phyloP scores from a whole-genome alignment of 768 basidiomycete species.

The Suillus decipiens region DNA sequence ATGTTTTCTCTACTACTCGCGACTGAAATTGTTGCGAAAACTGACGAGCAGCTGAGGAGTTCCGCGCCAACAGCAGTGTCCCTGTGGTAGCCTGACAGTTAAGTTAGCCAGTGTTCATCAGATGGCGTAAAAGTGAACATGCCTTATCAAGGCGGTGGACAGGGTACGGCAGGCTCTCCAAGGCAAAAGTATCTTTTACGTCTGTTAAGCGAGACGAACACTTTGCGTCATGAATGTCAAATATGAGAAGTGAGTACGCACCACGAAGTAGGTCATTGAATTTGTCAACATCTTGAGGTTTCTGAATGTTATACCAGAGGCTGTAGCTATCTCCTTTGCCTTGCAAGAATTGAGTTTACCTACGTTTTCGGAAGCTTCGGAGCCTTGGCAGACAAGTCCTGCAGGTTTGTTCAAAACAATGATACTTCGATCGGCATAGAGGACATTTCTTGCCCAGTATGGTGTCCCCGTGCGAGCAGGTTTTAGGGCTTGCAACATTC shows the following conservation, averaged over 20 bases:
- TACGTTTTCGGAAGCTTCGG: conserved; percentile 20
- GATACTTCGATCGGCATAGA: conserved; percentile 57
- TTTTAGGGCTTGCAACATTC: conserved; percentile 7
- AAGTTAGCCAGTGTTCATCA: conserved; percentile 4
- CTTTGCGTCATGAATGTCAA: conserved; percentile 1
- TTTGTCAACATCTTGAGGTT: conserved; percentile 28
- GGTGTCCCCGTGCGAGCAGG: conserved; percentile 13
- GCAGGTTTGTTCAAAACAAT: conserved; percentile 64
- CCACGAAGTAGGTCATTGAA: conserved; percentile 41
- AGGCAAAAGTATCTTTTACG: conserved; percentile 30
- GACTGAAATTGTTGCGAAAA: conserved; percentile 56
- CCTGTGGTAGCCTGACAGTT: conserved; percentile 59
- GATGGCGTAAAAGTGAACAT: conserved; percentile 8
- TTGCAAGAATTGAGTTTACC: conserved; percentile 15
- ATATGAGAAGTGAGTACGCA: conserved; percentile 21
- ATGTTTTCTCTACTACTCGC: conserved; percentile 53
- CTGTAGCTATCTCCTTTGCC: conserved; percentile 1
- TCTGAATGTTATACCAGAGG: conserved; percentile 7
- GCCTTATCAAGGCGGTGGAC: conserved; percentile 75
- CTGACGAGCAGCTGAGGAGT: conserved; percentile 42
- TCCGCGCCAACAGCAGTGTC: conserved; percentile 55
- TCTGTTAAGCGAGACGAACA: conserved; percentile 22
- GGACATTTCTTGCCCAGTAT: conserved; percentile 34
- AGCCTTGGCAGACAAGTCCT: conserved; percentile 54
- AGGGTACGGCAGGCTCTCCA: conserved; percentile 42